Evolutionary conservation across 805 yeast genomes (phyloP), one percentile per base, ranked within the genome.

Genomic region (Cyberlindnera xylosilytica): DNA sequence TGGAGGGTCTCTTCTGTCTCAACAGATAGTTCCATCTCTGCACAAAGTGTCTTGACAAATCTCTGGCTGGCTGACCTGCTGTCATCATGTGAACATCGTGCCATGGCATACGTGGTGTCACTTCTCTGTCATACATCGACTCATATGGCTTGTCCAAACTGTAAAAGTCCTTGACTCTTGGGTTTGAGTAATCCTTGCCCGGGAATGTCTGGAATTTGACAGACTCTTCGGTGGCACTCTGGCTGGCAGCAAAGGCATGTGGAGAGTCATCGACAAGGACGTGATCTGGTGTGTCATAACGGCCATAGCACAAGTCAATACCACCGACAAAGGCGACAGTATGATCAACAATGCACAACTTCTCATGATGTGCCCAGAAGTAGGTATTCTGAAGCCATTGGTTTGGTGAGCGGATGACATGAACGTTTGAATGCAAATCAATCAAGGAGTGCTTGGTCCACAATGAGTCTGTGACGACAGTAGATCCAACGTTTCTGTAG

Each of bases 281-380:
- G 61, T 93, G 99, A 56, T 91, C 97, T 2, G 97, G 96, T 0
- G 98, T 91, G 64, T 93, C 99, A 68, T 78, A 93, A 54, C 99
- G 76, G 17, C 99, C 99, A 62, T 77, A 93, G 60, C 99, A 93
- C 43, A 93, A 70, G 64, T 93, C 99, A 51, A 91, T 81, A 29
- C 99, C 99, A 28, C 99, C 99, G 41, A 89, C 68, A 59, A 91
- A 93, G 3, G 95, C 95, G 34, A 89, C 74, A 0, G 90, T 82
- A 51, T 87, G 87, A 63, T 93, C 99, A 45, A 93, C 70, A 27
- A 93, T 76, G 46, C 90, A 80, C 44, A 93, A 63, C 58, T 93
- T 93, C 58, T 93, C 99, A 66, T 93, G 99, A 67, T 93, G 99
- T 0, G 99, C 99, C 99, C 99, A 93, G 61, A 93, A 95, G 56